Evolutionary conservation across 129 eudicot species (phyloP).

Genomic region (Lactuca sativa): DNA sequence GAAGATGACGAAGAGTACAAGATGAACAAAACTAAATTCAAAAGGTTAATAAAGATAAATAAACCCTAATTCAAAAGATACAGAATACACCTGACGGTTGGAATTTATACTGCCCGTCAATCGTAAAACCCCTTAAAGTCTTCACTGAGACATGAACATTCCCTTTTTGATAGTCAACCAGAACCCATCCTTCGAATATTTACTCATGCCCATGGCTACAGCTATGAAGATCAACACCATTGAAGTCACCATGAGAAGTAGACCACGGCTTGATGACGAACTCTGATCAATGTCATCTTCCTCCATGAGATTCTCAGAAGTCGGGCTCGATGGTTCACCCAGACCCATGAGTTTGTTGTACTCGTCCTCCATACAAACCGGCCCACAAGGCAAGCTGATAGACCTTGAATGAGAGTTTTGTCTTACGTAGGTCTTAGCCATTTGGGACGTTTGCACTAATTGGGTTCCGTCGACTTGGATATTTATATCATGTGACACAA

Average conservation of each 20-base stretch:
- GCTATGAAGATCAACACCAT: conserved; percentile 31
- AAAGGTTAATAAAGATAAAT: neutral
- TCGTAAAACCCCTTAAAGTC: conserved; percentile 6
- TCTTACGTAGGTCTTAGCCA: conserved; percentile 35
- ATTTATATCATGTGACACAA: conserved; percentile 33
- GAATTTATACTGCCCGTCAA: conserved; percentile 25
- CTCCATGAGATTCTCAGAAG: conserved; percentile 31
- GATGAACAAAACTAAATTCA: conserved; percentile 19
- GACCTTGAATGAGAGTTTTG: conserved; percentile 41
- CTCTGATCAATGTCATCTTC: conserved; percentile 23
- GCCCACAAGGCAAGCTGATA: conserved; percentile 42
- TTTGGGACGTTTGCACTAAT: conserved; percentile 14
- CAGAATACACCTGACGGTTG: conserved; percentile 17
- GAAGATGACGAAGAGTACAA: conserved; percentile 20
- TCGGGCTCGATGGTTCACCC: conserved; percentile 35
- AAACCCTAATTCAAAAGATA: conserved; percentile 1
- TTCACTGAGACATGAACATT: conserved; percentile 21
- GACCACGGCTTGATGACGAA: conserved; percentile 23
- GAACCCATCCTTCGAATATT: conserved; percentile 30
- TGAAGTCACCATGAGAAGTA: conserved; percentile 11
- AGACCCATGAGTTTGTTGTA: conserved; percentile 41
- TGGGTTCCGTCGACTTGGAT: conserved; percentile 20
- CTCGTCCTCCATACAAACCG: conserved; percentile 38
- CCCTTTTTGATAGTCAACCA: conserved; percentile 29
- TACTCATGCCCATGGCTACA: conserved; percentile 26